phyloP scores from a whole-genome alignment of 352 stramenopile genomes.

The Globisporangium echinulatum region DNA sequence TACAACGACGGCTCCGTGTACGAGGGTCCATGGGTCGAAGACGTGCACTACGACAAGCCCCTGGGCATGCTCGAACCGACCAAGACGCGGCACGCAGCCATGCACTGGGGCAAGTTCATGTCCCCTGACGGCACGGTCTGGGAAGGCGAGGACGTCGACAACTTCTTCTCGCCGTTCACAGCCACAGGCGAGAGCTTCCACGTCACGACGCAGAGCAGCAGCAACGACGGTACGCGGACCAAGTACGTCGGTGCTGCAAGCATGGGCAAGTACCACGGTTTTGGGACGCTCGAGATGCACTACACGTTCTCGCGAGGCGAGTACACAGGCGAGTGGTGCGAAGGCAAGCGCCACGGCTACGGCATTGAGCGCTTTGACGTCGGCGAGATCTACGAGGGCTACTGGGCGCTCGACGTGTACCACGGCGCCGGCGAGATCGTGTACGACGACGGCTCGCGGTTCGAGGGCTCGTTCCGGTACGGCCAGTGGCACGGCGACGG shows the following conservation, averaged over 20 bases:
- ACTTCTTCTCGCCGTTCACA: slow-evolving; percentile 75
- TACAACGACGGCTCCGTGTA: slow-evolving; percentile 77
- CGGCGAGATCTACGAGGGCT: slow-evolving; percentile 74
- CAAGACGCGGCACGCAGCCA: slow-evolving; percentile 36
- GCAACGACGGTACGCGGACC: slow-evolving; percentile 11
- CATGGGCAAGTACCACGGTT: slow-evolving; percentile 61
- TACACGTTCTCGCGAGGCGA: slow-evolving; percentile 54
- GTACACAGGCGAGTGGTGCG: slow-evolving; percentile 80
- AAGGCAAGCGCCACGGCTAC: slow-evolving; percentile 73
- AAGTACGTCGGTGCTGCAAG: slow-evolving; percentile 51
- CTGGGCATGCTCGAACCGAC: slow-evolving; percentile 29
- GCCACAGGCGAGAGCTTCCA: slow-evolving; percentile 51
- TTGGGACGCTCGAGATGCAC: slow-evolving; percentile 61
- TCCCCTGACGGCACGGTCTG: slow-evolving; percentile 64
- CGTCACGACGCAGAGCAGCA: slow-evolving; percentile 26
- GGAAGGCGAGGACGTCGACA: slow-evolving; percentile 73
- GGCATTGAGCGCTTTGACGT: slow-evolving; percentile 73
- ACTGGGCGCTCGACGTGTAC: slow-evolving; percentile 61
- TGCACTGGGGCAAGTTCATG: slow-evolving; percentile 75
- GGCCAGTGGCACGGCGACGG: slow-evolving; percentile 71
- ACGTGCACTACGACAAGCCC: slow-evolving; percentile 41
- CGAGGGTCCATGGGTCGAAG: slow-evolving; percentile 76
- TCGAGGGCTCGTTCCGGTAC: slow-evolving; percentile 53
- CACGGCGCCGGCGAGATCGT: slow-evolving; percentile 63
- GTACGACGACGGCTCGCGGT: slow-evolving; percentile 62